Conservation (phyloP, 2,329 filamentous ascomycete genomes). For the Neoarthrinium moseri region DNA sequence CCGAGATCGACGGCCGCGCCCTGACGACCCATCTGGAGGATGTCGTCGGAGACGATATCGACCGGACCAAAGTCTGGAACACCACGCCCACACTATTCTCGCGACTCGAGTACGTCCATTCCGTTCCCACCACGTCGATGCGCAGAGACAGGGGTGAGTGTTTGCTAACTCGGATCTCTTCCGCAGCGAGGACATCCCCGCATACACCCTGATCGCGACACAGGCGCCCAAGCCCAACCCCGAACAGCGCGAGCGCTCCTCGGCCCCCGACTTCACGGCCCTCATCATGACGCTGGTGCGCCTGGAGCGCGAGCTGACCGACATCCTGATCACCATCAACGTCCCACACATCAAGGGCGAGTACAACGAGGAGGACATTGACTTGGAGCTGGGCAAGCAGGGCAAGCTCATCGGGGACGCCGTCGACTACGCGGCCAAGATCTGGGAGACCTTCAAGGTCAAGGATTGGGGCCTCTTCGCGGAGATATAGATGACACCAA, state of each 20-base stretch:
- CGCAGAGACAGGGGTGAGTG: neutral
- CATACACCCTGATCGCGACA: slow-evolving; percentile 70
- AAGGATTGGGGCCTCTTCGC: slow-evolving; percentile 78
- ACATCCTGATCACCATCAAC: slow-evolving; percentile 84
- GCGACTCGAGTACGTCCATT: slow-evolving; percentile 47
- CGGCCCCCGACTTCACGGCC: slow-evolving; percentile 64
- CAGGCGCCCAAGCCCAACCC: slow-evolving; percentile 44
- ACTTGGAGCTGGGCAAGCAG: slow-evolving; percentile 62
- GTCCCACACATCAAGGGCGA: slow-evolving; percentile 78
- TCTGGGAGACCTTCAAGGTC: slow-evolving; percentile 74
- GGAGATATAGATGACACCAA: slow-evolving; percentile 28
- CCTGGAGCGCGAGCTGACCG: slow-evolving; percentile 71
- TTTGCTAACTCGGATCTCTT: slow-evolving; percentile 9
- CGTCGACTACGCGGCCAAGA: slow-evolving; percentile 64
- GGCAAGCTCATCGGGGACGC: slow-evolving; percentile 68
- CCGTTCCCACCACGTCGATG: neutral
- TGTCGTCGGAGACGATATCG: slow-evolving; percentile 62
- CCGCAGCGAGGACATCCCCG: slow-evolving; percentile 50
- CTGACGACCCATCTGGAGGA: slow-evolving; percentile 69
- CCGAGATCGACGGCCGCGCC: slow-evolving; percentile 68
- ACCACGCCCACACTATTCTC: slow-evolving; percentile 60
- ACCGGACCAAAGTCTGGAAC: slow-evolving; percentile 66
- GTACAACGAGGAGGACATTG: slow-evolving; percentile 71
- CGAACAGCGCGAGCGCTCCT: slow-evolving; percentile 32
- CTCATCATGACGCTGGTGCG: slow-evolving; percentile 77